Evolutionary conservation across 371 early-diverging fungal genomes (phyloP), one percentile per base, ranked within the genome.

Genomic region (Nematocida parisii): DNA sequence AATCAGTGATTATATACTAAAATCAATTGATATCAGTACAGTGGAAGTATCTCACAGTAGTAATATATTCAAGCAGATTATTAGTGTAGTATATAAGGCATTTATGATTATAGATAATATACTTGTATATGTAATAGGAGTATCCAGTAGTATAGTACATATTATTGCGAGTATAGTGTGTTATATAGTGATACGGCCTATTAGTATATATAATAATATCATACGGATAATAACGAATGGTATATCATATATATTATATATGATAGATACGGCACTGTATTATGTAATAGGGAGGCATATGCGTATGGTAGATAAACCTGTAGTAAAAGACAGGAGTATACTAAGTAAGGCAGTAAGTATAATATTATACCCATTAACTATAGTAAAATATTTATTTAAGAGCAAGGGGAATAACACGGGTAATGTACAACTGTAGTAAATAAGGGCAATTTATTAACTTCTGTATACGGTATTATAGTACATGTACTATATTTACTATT

Each of bases 381-480:
- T 58, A 22, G 22, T 27, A 22, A 58, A 58, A 4, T n/a, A 9
- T 7, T 22, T 58, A 9, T 58, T 58, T 22, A 58, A 22, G 24
- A 3, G 9, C 1, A 58, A 0, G 0, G 0, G 11, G 2, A 39
- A 6, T 7, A 42, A 42, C 0, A 13, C 42, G 0, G 5, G 44
- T 64, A 39, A 9, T 64, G 44, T n/a, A n/a, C n/a, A 64, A 11
- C 3, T 27, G 27, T 33, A 42, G 18, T 7, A 6, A 64, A 13
- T 22, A 45, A 7, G 27, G 64, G 64, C 3, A 64, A 64, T 45
- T 6, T 22, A n/a, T 42, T 64, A 45, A 64, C 64, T 13, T 11
- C 45, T 42, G 13, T 64, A n/a, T 64, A 64, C 42, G 64, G 64
- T 33, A 1, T 64, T 33, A 13, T 64, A 13, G 22, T 64, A 44